phyloP scores from a whole-genome alignment of 2,329 filamentous ascomycete genomes.

The Emergomyces orientalis region DNA sequence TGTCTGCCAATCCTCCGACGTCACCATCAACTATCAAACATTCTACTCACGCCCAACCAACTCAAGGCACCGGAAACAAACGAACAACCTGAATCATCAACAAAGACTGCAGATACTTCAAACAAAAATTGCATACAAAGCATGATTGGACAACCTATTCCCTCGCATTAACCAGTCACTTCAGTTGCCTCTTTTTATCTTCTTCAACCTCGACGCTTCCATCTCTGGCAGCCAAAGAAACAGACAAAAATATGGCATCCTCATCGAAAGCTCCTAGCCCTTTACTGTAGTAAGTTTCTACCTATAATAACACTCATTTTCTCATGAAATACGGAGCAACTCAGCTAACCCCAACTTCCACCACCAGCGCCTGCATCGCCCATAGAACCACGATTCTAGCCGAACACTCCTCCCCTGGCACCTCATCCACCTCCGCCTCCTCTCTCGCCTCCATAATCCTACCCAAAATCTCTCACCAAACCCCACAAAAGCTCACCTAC shows the following conservation, averaged over 20 bases:
- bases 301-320: background rate
- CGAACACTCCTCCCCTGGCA: slow-evolving; percentile 82
- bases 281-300: slow-evolving; percentile 59
- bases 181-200: background rate
- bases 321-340: slow-evolving; percentile 1
- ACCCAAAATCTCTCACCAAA: slow-evolving; percentile 78
- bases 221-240: background rate
- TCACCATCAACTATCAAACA: no score
- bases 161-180: no score
- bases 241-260: slow-evolving; percentile 57
- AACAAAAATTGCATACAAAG: no score
- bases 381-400: slow-evolving; percentile 86
- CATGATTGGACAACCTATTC: no score
- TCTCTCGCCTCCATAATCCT: slow-evolving; percentile 89
- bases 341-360: background rate
- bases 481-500: slow-evolving; percentile 83
- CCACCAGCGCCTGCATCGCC: slow-evolving; percentile 75
- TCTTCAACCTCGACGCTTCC: background rate
- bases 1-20: no score
- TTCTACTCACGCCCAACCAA: no score
- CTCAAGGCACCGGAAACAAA: no score
- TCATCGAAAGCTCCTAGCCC: slow-evolving; percentile 59
- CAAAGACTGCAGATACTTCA: no score
- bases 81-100: no score
- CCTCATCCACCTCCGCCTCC: slow-evolving; percentile 73